These are phyloP conservation scores for Mycena crocata DNA, from an alignment of 768 basidiomycete species.

Conservation along the genomic window DNA sequence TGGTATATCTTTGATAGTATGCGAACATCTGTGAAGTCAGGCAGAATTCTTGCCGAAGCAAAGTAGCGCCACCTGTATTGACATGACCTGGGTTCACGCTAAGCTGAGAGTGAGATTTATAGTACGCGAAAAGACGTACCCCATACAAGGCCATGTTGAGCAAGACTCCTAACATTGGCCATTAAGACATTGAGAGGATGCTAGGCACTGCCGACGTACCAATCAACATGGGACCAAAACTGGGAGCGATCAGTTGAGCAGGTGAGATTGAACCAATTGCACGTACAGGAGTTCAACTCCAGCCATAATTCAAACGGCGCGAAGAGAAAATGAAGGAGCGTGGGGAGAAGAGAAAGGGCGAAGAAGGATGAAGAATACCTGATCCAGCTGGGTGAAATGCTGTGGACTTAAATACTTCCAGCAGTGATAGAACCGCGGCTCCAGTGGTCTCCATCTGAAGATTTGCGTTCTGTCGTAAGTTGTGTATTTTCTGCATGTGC, in stretches of 20 bases:
- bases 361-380: background rate
- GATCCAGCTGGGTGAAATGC: background rate
- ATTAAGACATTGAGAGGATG: background rate
- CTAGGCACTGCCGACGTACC: background rate
- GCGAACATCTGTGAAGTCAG: constrained; percentile 4
- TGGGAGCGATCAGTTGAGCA: background rate
- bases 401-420: background rate
- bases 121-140: background rate
- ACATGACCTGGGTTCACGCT: background rate
- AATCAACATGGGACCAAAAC: constrained; percentile 25
- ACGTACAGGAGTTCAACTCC: constrained; percentile 32
- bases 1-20: constrained; percentile 11
- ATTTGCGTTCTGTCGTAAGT: background rate
- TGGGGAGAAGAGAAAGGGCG: background rate
- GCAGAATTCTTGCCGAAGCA: background rate
- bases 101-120: background rate
- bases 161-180: constrained; percentile 8
- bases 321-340: constrained; percentile 6
- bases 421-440: background rate
- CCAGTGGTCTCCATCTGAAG: background rate
- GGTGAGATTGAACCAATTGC: background rate
- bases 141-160: constrained; percentile 28
- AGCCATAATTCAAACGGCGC: constrained; percentile 17
- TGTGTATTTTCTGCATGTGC: no score
- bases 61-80: constrained; percentile 4